phyloP scores from a whole-genome alignment of 2,329 filamentous ascomycete species.

The Xylaria sp. region DNA sequence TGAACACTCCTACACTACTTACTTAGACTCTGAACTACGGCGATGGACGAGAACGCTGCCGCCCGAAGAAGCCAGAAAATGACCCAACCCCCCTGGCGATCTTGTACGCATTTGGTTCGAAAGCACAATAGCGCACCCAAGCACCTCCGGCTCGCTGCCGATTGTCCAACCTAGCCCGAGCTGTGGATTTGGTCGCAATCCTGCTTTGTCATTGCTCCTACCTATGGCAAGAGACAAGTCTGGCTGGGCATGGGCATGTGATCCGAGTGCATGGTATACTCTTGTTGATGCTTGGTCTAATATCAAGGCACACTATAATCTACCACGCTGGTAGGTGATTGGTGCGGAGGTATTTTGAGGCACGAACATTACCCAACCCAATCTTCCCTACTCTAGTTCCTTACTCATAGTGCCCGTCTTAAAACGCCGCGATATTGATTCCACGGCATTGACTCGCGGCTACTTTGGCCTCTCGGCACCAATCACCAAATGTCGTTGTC shows the following conservation, averaged over 20 bases:
- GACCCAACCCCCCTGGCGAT: slow-evolving; percentile 20
- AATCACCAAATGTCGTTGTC: neutral
- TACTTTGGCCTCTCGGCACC: neutral
- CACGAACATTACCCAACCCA: slow-evolving; percentile 1
- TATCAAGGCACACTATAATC: neutral
- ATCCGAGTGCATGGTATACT: neutral
- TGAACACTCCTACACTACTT: neutral
- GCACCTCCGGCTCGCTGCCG: slow-evolving; percentile 4
- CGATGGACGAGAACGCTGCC: slow-evolving; percentile 9
- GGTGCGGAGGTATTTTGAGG: too few species aligned
- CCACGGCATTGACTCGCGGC: neutral
- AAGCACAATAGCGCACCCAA: neutral
- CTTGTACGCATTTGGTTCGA: slow-evolving; percentile 18
- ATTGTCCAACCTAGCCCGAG: neutral
- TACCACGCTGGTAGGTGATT: too few species aligned
- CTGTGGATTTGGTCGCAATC: neutral
- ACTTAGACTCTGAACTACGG: neutral
- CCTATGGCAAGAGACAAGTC: neutral
- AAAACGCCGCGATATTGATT: neutral
- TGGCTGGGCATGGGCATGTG: neutral
- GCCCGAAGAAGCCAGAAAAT: neutral
- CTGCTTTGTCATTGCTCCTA: neutral
- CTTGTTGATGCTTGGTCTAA: neutral
- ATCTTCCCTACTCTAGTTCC: neutral
- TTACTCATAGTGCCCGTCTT: neutral